Conservation (phyloP, 495 filamentous ascomycete species). For the Tuber brumale region DNA sequence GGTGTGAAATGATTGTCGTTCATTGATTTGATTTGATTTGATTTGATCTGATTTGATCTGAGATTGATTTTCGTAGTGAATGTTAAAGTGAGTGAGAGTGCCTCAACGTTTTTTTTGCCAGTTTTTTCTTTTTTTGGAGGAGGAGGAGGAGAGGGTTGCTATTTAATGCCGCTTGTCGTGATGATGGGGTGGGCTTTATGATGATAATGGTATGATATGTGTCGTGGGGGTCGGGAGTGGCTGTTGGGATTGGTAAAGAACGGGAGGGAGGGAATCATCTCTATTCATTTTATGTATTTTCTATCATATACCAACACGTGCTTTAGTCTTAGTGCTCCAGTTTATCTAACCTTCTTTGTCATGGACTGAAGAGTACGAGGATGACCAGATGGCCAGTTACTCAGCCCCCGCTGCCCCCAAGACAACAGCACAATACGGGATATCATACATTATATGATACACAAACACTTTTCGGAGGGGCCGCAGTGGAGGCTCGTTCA, state of each 20-base stretch:
- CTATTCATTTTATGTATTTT: background rate
- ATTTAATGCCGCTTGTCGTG: background rate
- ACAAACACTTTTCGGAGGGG: background rate
- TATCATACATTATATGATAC: background rate
- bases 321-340: background rate
- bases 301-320: background rate
- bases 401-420: background rate
- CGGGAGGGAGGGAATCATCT: background rate
- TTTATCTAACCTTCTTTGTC: background rate
- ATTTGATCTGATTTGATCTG: constrained; percentile 13
- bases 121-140: background rate
- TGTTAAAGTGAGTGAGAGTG: background rate
- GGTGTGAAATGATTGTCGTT: constrained; percentile 16
- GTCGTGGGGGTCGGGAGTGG: background rate
- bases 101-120: background rate
- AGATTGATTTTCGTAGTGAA: background rate
- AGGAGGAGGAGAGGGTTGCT: no score
- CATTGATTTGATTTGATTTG: constrained; percentile 22
- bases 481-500: background rate
- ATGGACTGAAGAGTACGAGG: background rate
- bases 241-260: background rate
- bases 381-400: background rate
- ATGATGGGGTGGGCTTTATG: background rate
- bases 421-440: background rate
- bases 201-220: background rate